Base-by-base conservation (phyloP, 345 rosid species). In the Turritis glabra region DNA sequence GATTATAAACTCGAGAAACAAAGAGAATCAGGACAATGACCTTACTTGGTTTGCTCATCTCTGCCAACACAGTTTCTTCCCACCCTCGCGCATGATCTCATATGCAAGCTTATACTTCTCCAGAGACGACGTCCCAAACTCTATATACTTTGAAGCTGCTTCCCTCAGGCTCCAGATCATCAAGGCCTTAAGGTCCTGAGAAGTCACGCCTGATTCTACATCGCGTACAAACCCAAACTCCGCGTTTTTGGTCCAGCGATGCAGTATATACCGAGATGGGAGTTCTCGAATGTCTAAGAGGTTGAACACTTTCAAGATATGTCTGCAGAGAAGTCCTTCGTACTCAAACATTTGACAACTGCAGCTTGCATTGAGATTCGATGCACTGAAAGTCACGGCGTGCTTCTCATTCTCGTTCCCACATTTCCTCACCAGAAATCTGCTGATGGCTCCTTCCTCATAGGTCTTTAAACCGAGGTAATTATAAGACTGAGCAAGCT, bases 301-400 rank as follows among this genome's bases (percentile, higher is more conserved):
- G 47, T 85, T 85, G 78, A 91, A 89, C 72, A 93, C 86, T 78
- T 87, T 89, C 78, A 91, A 77, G 37, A 85, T 73, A 78, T 93
- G 98, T 67, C 94, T 85, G 60, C 98, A 91, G 40, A 93, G 80
- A 47, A 91, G 70, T 18, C 98, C 98, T 80, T 87, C 91, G 54
- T 84, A 88, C 82, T 93, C 98, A 72, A 93, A 93, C 98, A 91
- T 88, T 59, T 84, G 96, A 73, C 98, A 93, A 73, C 96, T 83
- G 58, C 97, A 89, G 67, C 86, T 84, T 52, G 81, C 85, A 65
- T 79, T 82, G 23, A 85, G 82, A 74, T 82, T 84, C 19, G 88
- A 85, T 9, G 88, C 83, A 67, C 86, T 77, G 54, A 93, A 84
- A 37, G 97, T 88, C 63, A 93, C 96, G 0, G 71, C 82, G 22